Evolutionary conservation across 1,139 yeast species (phyloP), one percentile per base, ranked within the genome.

Genomic region (Saccharomyces pastorianus): DNA sequence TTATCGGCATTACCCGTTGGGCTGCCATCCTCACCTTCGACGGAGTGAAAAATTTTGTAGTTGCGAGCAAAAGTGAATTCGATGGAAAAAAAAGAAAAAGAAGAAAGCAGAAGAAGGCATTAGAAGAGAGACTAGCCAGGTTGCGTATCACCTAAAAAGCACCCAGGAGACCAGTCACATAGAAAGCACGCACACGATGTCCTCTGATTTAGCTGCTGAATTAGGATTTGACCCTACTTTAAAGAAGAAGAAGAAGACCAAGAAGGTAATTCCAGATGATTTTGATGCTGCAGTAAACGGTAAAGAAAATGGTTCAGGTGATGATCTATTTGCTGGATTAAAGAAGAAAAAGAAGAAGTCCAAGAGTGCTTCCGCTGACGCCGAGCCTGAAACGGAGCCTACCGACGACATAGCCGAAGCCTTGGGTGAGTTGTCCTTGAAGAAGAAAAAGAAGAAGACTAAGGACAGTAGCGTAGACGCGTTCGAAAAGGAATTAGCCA

Each of bases 401-500:
- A 68, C 69, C 8, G 88, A 83, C 55, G 88, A 81, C 56, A 75
- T 85, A 51, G 71, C 82, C 13, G 84, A 81, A 48, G 80, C 83
- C 31, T 77, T 85, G 56, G 93, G 85, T 48, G 96, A 88, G 56
- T 78, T 89, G 64, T 81, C 83, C 56, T 79, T 89, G 71, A 90
- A 90, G 80, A 91, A 90, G 81, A 84, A 84, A 82, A 81, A 81
- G 80, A 83, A 83, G 79, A 73, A 82, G 62, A 73, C 78, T 47
- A 77, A 81, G 60, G 79, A 81, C 51, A 73, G 78, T 50, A 83
- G 75, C 49, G 79, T 81, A 51, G 82, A 85, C 60, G 96, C 88
- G 61, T 91, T 93, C 69, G 98, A 91, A 64, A 87, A 87, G 68
- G 88, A 88, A 69, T 79, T 93, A 65, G 96, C 88, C 70, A 79